Conservation (phyloP, 768 basidiomycete genomes). For the Hydnomerulius pinastri region DNA sequence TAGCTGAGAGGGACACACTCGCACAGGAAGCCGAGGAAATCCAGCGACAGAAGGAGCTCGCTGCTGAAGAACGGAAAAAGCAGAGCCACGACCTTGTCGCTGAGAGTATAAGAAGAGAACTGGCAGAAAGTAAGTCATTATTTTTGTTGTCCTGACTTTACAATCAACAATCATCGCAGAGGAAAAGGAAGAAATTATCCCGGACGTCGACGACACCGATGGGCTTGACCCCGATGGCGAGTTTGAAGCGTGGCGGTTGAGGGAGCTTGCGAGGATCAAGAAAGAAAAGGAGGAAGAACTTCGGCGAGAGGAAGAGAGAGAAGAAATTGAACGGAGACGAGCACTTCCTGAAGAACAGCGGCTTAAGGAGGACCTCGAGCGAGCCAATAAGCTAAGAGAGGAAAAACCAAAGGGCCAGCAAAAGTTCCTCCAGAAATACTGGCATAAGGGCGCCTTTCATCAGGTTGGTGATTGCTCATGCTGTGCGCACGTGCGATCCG, state of each 20-base stretch:
- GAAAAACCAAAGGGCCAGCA: constrained; percentile 91
- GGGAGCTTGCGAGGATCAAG: constrained; percentile 92
- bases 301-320: constrained; percentile 77
- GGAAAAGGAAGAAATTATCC: constrained; percentile 81
- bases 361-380: constrained; percentile 88
- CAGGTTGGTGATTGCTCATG: constrained; percentile 54
- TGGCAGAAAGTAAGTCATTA: constrained; percentile 78
- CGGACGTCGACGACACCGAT: constrained; percentile 95
- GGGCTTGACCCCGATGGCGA: constrained; percentile 86
- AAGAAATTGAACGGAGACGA: constrained; percentile 88
- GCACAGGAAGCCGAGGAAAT: constrained; percentile 78
- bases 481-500: constrained; percentile 4
- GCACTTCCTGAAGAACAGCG: constrained; percentile 94
- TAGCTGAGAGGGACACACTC: constrained; percentile 67
- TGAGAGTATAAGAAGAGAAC: constrained; percentile 88
- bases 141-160: neutral
- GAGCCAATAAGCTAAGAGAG: constrained; percentile 76
- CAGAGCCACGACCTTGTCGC: constrained; percentile 93
- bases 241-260: constrained; percentile 94
- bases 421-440: constrained; percentile 96
- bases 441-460: constrained; percentile 99
- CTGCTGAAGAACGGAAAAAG: constrained; percentile 80
- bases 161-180: constrained; percentile 47
- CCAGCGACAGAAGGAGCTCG: constrained; percentile 64
- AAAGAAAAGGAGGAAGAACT: constrained; percentile 90